Base-by-base conservation (phyloP, 2,329 filamentous ascomycete species). In the Penicillium sp. region DNA sequence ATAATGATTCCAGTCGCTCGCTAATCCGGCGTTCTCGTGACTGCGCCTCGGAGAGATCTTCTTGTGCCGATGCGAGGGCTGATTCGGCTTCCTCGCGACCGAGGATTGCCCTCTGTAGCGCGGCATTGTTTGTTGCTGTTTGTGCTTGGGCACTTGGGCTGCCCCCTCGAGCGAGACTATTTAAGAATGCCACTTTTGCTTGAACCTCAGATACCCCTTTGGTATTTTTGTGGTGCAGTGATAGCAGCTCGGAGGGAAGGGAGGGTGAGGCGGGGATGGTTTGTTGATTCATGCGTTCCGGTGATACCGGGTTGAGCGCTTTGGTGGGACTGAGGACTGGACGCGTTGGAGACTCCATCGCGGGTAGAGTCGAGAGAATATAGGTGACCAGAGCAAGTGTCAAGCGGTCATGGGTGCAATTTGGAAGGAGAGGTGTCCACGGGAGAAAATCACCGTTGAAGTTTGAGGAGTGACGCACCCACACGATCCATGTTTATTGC, bases 241-340 rank as follows among this genome's bases (percentile, higher is more conserved):
- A 69, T 9, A 72, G 59, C 1, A 74, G 60, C 19, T 79, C 73
- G 2, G 71, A 61, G 2, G 71, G 68, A 29, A 74, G 53, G 6
- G 75, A 75, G 9, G 77, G 76, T 1, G 78, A 79, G 19, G 66
- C 68, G 37, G 72, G 72, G 44, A 77, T 65, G 41, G 66, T 70
- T 68, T 79, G 77, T 68, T 80, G 77, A 62, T 81, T 81, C 59
- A 80, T 77, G 45, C 78, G 77, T 59, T 80, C 77, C 24, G 78
- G 77, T n/a, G 79, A 79, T 5, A 80, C 60, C 52, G 77, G 77
- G 54, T 75, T 72, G 35, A 81, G 72, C 37, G 68, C 71, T 54
- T 71, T 72, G 41, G 74, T 65, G 37, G 72, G 68, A 48, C 70
- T 72, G 44, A 69, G 67, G 60, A 66, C 54, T 27, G 64, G 65